These are phyloP conservation scores for Emydomyces testavorans DNA, from an alignment of 2,329 filamentous ascomycete species.

Conservation along the genomic window DNA sequence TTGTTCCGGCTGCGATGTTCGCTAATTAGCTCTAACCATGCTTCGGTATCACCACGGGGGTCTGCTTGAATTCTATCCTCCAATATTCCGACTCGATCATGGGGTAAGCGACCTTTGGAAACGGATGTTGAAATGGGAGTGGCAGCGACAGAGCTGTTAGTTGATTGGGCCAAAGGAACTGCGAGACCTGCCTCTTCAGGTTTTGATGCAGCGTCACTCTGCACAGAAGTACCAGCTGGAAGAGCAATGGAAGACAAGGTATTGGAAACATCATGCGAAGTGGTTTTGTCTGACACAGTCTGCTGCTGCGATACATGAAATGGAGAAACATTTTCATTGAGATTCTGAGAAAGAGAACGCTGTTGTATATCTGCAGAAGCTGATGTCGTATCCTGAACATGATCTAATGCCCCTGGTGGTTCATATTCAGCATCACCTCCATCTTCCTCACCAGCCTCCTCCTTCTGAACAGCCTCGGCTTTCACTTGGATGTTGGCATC, in stretches of 20 bases:
- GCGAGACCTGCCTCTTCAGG: conserved; percentile 19
- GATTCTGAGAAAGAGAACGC: conserved; percentile 45
- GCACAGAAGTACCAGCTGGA: conserved; percentile 36
- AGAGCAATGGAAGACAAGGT: conserved; percentile 40
- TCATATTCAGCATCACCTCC: conserved; percentile 42
- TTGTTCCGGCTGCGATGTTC: conserved; percentile 75
- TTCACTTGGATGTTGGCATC: conserved; percentile 42
- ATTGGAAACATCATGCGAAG: conserved; percentile 40
- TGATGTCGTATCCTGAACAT: conserved; percentile 40
- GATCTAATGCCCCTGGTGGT: conserved; percentile 40
- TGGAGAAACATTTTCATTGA: conserved; percentile 44
- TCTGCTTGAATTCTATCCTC: conserved; percentile 90
- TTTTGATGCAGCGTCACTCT: conserved; percentile 31
- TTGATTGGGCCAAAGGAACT: conserved; percentile 19
- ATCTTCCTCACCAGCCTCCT: conserved; percentile 46
- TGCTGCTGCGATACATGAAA: conserved; percentile 52
- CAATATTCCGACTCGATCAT: conserved; percentile 65
- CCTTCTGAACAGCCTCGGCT: conserved; percentile 53
- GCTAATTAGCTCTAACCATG: conserved; percentile 77
- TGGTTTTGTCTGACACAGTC: conserved; percentile 41
- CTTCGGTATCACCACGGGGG: conserved; percentile 80
- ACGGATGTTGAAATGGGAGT: conserved; percentile 36
- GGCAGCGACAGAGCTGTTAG: conserved; percentile 31
- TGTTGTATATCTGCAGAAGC: conserved; percentile 41
- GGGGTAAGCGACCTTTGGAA: conserved; percentile 48